A percentile compares a stretch with the other conserved stretches of the same genome.
Conservation (phyloP, 371 early-diverging fungal species). For the Lichtheimia ornata region DNA sequence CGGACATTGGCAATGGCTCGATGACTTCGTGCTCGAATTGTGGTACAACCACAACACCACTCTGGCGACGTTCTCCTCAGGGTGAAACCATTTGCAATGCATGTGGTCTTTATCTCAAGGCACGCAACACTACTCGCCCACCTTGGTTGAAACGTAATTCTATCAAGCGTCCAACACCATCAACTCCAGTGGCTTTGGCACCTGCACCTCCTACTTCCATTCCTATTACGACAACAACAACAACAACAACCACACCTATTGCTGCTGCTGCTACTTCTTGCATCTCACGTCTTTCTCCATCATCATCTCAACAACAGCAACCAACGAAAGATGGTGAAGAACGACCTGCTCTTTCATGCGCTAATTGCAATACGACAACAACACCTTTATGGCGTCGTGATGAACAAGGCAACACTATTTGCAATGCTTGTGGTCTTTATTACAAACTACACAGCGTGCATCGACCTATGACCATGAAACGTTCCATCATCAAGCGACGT, state of each 20-base stretch:
- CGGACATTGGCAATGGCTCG: constrained; percentile 51
- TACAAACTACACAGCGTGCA: constrained; percentile 68
- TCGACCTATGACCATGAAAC: constrained; percentile 59
- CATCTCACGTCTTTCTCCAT: no score
- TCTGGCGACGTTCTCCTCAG: constrained; percentile 88
- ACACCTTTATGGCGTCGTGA: constrained; percentile 87
- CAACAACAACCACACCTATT: background rate
- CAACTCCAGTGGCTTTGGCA: constrained; percentile 31
- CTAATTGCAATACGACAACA: constrained; percentile 74
- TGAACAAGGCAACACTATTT: constrained; percentile 65
- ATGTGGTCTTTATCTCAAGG: constrained; percentile 87
- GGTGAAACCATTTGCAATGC: constrained; percentile 91
- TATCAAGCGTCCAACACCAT: constrained; percentile 29
- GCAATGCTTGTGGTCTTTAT: constrained; percentile 86
- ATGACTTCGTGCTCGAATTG: constrained; percentile 85
- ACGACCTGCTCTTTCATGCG: constrained; percentile 46
- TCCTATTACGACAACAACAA: background rate
- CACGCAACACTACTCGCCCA: constrained; percentile 81
- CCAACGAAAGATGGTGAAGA: constrained; percentile 2
- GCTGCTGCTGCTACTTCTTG: background rate
- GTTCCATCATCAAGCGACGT: constrained; percentile 58
- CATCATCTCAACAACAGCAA: constrained; percentile 6
- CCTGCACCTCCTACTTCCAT: constrained; percentile 27
- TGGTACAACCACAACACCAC: constrained; percentile 85
- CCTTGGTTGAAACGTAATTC: constrained; percentile 72